These are phyloP conservation scores for Trichopus zeylanicus DNA, from an alignment of 116 monocot species.

Conservation along the genomic window DNA sequence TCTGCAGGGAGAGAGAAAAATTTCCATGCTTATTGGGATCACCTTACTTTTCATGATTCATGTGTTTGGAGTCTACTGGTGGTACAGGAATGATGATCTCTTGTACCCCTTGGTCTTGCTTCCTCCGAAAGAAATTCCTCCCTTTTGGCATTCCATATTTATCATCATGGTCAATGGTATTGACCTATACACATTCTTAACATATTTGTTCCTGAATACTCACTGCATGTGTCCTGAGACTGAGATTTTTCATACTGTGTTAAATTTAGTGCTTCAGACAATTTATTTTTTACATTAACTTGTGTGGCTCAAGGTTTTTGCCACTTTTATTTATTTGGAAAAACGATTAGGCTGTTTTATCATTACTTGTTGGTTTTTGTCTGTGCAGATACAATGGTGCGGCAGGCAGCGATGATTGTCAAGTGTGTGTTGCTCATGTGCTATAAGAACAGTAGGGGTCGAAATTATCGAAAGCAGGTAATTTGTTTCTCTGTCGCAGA, in stretches of 20 bases:
- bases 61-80: constrained; percentile 90
- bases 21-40: constrained; percentile 48
- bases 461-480: constrained; percentile 92
- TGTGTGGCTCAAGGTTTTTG: too few species aligned
- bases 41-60: constrained; percentile 61
- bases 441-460: constrained; percentile 81
- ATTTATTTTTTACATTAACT: too few species aligned
- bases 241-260: background rate
- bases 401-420: constrained; percentile 83
- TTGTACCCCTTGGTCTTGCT: constrained; percentile 62
- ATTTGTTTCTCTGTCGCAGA: background rate
- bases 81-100: constrained; percentile 82
- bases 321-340: background rate
- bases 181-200: background rate
- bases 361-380: constrained; percentile 1
- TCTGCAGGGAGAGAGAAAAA: constrained; percentile 82
- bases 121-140: constrained; percentile 89
- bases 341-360: background rate
- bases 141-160: constrained; percentile 98
- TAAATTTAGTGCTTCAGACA: too few species aligned
- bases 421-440: constrained; percentile 82
- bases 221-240: background rate
- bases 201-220: background rate
- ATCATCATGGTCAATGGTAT: constrained; percentile 94
- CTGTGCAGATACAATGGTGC: constrained; percentile 85